Evolutionary conservation across 2,329 filamentous ascomycete genomes (phyloP), one percentile per base, ranked within the genome.

Genomic region (Talaromyces sp.): DNA sequence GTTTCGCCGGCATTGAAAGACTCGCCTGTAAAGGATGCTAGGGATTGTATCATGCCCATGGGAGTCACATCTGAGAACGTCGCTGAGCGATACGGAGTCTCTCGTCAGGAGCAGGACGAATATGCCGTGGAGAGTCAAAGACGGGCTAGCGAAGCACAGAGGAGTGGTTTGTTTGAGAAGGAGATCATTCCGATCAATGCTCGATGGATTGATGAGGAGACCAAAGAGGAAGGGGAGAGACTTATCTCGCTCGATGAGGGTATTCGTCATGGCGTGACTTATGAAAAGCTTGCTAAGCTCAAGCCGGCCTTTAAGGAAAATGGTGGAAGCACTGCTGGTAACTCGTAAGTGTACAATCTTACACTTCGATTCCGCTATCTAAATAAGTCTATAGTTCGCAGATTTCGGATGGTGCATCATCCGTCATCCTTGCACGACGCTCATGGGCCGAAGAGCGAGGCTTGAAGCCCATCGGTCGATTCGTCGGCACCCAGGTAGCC

Each of bases 1-100:
- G 67, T 71, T 1, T 69, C 68, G 6, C 67, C 69, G 3, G 50
- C 60, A 2, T 28, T 71, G 52, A 66, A 58, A 28, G 64, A 66
- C 4, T 70, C 69, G 3, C 44, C 64, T 1, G 60, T 70, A 3
- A 70, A 91, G 73, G 91, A 96, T 73, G 85, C 91, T 0, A 75
- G 75, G 54, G 92, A 97, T 79, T 93, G 91, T 82, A 84, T 92
- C 84, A 83, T 91, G 81, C 89, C 93, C 68, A 98, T 98, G 93
- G 91, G 93, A 48, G 92, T 93, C 84, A 97, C 93, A 4, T 92
- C 88, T 65, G 93, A 98, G 81, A 97, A 97, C 76, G 92, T 98
- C 18, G 91, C 88, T 71, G 85, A 85, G 59, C 92, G 96, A 78
- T 97, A 96, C 77, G 86, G 88, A 72, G 87, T 97, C 73, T 80